Evolutionary conservation across 176 grass and related monocot species (phyloP), one percentile per base, ranked within the genome.

Genomic region (Coix lacrymajobi): DNA sequence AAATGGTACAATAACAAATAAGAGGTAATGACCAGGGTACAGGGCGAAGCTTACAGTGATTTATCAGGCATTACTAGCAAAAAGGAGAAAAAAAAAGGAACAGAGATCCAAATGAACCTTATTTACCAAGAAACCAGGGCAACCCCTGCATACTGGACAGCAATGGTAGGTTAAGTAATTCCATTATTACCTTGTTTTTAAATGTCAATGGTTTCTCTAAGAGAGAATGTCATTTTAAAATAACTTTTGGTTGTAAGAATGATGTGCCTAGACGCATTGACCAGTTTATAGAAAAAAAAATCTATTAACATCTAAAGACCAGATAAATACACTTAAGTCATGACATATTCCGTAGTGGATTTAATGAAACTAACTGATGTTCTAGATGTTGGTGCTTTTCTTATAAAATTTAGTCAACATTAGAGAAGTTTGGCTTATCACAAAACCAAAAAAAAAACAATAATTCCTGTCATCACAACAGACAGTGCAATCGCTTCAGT

Each of bases 361-460:
- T 58, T 25, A 58, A 58, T 25, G 54, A 58, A 25, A 58, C 22
- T 58, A 58, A 58, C 7, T 58, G n/a, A 56, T 56, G 7, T 11
- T 56, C 52, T 10, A 56, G 54, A 25, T 58, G 54, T 25, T 25
- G 54, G 54, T 58, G 54, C 9, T 58, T 58, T 58, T 58, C 54
- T 58, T 25, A 58, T 25, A 58, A 58, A 56, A 25, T 3, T 25
- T 58, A 58, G 54, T 58, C 22, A 58, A n/a, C 24, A 22, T 56
- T 56, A 56, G 54, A 58, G 54, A 58, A 25, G 54, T 58, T 58
- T 58, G 22, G 1, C 54, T 58, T 58, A 25, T 11, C 11, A 25
- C 48, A 58, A 58, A 58, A 58, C 54, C 11, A 58, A 58, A 58
- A 24, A n/a, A n/a, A n/a, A n/a, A n/a, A n/a, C 80, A 88, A n/a